These are phyloP conservation scores for Fusarium nisikadoi DNA, from an alignment of 2,329 filamentous ascomycete species.

Conservation along the genomic window DNA sequence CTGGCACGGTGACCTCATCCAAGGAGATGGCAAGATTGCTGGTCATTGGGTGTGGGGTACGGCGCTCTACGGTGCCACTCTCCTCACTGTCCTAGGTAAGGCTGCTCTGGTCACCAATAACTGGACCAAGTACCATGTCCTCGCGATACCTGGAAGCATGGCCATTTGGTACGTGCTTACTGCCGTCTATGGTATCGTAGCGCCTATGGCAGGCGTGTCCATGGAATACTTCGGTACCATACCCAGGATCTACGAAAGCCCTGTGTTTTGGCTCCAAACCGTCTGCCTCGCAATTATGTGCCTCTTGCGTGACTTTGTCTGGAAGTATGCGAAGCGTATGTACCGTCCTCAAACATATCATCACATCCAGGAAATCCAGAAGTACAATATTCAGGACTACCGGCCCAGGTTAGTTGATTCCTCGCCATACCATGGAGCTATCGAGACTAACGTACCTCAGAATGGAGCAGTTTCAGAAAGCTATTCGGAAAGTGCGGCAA, in stretches of 20 bases:
- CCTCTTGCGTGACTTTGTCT: constrained; percentile 87
- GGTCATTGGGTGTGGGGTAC: constrained; percentile 99
- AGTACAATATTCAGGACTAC: constrained; percentile 99
- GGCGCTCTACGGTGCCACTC: constrained; percentile 91
- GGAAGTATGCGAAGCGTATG: constrained; percentile 98
- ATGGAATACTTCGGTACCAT: constrained; percentile 87
- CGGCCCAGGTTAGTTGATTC: constrained; percentile 76
- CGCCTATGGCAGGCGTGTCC: constrained; percentile 83
- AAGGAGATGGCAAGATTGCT: constrained; percentile 80
- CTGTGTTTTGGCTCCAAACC: constrained; percentile 92
- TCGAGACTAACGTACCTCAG: constrained; percentile 55
- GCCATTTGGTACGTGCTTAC: constrained; percentile 91
- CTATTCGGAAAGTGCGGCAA: constrained; percentile 96
- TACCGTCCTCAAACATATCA: constrained; percentile 96
- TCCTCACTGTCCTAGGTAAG: constrained; percentile 93
- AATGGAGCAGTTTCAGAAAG: constrained; percentile 99
- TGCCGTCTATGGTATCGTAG: constrained; percentile 85
- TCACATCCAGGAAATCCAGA: constrained; percentile 99
- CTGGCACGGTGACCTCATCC: constrained; percentile 82
- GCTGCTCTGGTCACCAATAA: constrained; percentile 94
- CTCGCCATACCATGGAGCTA: background rate
- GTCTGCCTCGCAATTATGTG: constrained; percentile 83
- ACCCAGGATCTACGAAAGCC: constrained; percentile 80
- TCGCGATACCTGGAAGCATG: constrained; percentile 95
- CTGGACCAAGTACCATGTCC: constrained; percentile 98